These are phyloP conservation scores for Colletotrichum sp. DNA, from an alignment of 2,329 filamentous ascomycete species.

Conservation along the genomic window DNA sequence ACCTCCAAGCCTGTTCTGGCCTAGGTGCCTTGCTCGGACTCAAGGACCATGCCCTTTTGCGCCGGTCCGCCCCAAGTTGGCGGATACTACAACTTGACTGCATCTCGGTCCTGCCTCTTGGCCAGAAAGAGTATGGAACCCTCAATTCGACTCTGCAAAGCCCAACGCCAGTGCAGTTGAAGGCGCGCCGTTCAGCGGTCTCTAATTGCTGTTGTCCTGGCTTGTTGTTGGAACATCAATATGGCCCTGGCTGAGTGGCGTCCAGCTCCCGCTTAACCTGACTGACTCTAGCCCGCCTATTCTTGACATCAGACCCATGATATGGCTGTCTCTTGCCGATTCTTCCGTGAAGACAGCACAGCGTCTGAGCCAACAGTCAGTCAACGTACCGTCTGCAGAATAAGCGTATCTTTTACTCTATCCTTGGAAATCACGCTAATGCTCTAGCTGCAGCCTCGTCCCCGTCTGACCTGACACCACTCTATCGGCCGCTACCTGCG, in stretches of 20 bases:
- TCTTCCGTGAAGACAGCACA: neutral
- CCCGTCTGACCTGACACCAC: slow-evolving; percentile 5
- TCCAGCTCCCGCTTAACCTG: neutral
- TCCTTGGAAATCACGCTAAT: slow-evolving; percentile 8
- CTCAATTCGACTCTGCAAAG: neutral
- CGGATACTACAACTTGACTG: neutral
- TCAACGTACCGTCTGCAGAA: neutral
- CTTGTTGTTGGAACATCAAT: neutral
- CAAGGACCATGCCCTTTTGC: neutral
- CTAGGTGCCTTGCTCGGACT: neutral
- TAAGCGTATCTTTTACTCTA: neutral
- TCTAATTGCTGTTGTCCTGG: neutral
- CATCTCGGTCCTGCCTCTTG: neutral
- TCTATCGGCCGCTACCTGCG: neutral
- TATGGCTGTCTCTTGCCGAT: neutral
- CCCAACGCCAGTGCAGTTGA: neutral
- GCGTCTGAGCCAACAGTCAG: neutral
- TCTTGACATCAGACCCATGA: neutral
- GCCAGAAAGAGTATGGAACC: neutral
- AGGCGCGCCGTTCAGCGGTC: neutral
- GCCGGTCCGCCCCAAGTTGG: neutral
- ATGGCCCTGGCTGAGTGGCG: neutral
- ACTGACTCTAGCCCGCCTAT: neutral
- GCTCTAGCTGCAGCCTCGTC: neutral
- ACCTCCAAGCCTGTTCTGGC: neutral